A percentile compares a stretch with the other conserved stretches of the same genome.
phyloP scores from a whole-genome alignment of 805 yeast genomes.

The Pichia ethanolica region DNA sequence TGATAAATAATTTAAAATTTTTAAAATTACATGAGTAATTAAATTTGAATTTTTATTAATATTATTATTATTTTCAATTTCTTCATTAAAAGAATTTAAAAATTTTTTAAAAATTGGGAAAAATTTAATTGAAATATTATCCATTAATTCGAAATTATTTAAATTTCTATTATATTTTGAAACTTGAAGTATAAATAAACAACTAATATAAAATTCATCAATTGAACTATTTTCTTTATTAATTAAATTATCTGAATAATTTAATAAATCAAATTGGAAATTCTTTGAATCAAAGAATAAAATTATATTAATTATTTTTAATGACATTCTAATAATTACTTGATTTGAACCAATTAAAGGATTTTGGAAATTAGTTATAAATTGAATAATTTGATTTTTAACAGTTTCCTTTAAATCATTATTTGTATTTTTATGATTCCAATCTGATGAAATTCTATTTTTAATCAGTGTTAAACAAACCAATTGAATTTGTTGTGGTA shows the following conservation, averaged over 20 bases:
- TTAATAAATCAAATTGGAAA: constrained; percentile 49
- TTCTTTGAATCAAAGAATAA: constrained; percentile 32
- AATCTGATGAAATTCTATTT: constrained; percentile 2
- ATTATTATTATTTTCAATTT: background rate
- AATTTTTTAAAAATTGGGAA: constrained; percentile 42
- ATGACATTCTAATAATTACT: constrained; percentile 7
- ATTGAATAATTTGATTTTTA: constrained; percentile 1
- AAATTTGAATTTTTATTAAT: background rate
- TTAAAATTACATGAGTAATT: constrained; percentile 49
- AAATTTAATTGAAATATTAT: constrained; percentile 44
- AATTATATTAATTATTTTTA: constrained; percentile 50
- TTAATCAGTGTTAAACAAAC: constrained; percentile 4
- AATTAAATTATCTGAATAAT: constrained; percentile 39
- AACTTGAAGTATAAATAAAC: constrained; percentile 63
- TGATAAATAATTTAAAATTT: constrained; percentile 71
- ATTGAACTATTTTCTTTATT: constrained; percentile 33
- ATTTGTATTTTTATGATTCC: background rate
- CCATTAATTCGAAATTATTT: constrained; percentile 40
- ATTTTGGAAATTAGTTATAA: background rate
- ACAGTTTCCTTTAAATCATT: background rate
- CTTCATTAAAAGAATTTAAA: background rate
- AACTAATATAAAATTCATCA: constrained; percentile 51
- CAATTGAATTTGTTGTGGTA: background rate
- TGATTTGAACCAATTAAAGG: constrained; percentile 1
- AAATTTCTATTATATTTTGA: constrained; percentile 67